Conservation (phyloP, 2,329 filamentous ascomycete genomes). For the Microdochium bolleyi region DNA sequence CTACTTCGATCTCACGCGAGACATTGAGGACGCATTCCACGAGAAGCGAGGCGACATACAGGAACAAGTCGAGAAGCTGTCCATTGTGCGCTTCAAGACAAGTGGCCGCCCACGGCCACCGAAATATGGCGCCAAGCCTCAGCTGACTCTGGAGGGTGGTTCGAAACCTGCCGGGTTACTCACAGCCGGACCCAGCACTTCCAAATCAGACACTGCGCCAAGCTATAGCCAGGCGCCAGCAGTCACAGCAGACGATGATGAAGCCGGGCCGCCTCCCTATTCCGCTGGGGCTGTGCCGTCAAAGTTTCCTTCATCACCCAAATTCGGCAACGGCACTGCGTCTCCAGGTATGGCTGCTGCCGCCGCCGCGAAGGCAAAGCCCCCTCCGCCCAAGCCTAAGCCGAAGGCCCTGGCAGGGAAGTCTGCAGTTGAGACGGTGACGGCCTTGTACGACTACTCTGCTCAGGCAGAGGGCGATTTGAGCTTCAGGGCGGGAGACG, state of each 20-base stretch:
- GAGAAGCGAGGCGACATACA: conserved; percentile 84
- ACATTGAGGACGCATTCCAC: conserved; percentile 86
- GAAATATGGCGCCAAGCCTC: conserved; percentile 51
- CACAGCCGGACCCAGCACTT: conserved; percentile 35
- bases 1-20: conserved; percentile 88
- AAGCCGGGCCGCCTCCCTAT: conserved; percentile 63
- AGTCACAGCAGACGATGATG: conserved; percentile 17
- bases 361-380: conserved; percentile 59
- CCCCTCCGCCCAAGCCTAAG: conserved; percentile 70
- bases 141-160: conserved; percentile 38
- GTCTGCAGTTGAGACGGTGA: conserved; percentile 67
- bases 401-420: conserved; percentile 50
- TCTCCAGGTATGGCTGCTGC: conserved; percentile 31
- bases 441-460: conserved; percentile 91
- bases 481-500: conserved; percentile 79
- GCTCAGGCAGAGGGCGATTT: conserved; percentile 92
- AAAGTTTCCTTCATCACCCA: conserved; percentile 23
- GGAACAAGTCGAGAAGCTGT: conserved; percentile 73
- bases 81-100: conserved; percentile 87
- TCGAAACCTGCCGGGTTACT: conserved; percentile 31
- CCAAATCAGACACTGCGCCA: conserved; percentile 8
- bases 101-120: conserved; percentile 60
- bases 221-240: conserved; percentile 8
- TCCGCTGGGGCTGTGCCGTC: conserved; percentile 32
- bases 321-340: conserved; percentile 14